phyloP scores from a whole-genome alignment of 352 stramenopile species.

The Pythium sukuiense region DNA sequence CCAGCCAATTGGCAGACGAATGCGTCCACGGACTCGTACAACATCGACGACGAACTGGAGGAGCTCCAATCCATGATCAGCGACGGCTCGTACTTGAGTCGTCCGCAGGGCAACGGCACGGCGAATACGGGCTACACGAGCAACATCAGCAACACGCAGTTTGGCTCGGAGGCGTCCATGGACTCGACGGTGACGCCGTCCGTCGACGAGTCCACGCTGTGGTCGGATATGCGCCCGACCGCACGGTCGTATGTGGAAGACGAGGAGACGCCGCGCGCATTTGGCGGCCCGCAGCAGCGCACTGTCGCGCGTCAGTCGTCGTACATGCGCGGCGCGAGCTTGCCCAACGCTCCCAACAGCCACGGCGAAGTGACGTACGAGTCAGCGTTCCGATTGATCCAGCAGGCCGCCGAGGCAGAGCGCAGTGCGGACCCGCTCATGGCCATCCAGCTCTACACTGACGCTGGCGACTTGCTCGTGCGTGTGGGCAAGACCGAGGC shows the following conservation, averaged over 20 bases:
- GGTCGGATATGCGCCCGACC: constrained; percentile 21
- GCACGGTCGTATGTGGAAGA: constrained; percentile 23
- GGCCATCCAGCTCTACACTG: constrained; percentile 45
- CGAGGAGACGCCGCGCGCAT: not conserved
- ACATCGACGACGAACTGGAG: constrained; percentile 25
- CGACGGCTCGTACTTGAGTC: constrained; percentile 10
- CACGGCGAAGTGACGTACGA: constrained; percentile 41
- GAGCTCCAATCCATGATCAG: constrained; percentile 23
- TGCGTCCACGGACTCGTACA: not conserved
- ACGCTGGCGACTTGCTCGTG: constrained; percentile 36
- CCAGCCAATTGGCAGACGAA: constrained; percentile 2
- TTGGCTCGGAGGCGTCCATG: constrained; percentile 5
- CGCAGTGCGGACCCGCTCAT: constrained; percentile 32
- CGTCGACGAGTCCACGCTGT: constrained; percentile 9
- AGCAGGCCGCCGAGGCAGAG: constrained; percentile 46
- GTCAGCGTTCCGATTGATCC: constrained; percentile 46
- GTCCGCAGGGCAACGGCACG: not conserved
- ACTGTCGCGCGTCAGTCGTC: not conserved
- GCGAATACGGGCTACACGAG: not conserved
- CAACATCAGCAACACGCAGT: not conserved
- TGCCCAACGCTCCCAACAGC: constrained; percentile 3
- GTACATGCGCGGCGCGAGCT: constrained; percentile 14
- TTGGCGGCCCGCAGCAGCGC: not conserved
- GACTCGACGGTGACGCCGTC: not conserved
- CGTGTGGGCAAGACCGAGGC: constrained; percentile 34